These are phyloP conservation scores for Clonostachys rosea DNA, from an alignment of 2,329 filamentous ascomycete species.

Conservation along the genomic window DNA sequence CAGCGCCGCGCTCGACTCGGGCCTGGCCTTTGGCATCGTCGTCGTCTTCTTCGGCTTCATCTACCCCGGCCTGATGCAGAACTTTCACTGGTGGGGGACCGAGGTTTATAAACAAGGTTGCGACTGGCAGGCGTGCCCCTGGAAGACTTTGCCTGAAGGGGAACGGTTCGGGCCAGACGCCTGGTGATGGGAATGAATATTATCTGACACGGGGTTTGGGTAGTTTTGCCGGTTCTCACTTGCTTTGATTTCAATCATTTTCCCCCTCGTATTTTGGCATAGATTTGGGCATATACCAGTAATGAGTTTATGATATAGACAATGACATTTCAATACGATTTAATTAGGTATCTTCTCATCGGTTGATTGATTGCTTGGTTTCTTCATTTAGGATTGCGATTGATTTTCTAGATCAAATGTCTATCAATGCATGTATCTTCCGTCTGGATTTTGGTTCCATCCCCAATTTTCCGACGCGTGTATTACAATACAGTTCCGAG, in stretches of 20 bases:
- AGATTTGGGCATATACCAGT: no score
- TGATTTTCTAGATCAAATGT: neutral
- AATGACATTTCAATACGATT: no score
- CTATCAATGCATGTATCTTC: neutral
- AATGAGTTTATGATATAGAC: no score
- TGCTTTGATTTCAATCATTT: no score
- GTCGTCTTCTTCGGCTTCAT: slow-evolving; percentile 83
- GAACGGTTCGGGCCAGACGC: slow-evolving; percentile 60
- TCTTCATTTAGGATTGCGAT: neutral
- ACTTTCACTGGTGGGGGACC: slow-evolving; percentile 84
- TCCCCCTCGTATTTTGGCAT: no score
- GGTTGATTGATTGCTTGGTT: neutral
- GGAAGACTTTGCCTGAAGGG: slow-evolving; percentile 57
- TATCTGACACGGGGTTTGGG: neutral
- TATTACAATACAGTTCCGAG: neutral
- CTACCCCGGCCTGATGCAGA: slow-evolving; percentile 70
- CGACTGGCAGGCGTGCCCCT: slow-evolving; percentile 79
- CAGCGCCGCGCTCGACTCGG: slow-evolving; percentile 77
- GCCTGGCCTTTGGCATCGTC: slow-evolving; percentile 76
- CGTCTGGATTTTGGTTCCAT: slow-evolving; percentile 1
- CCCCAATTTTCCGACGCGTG: neutral
- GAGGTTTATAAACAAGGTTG: slow-evolving; percentile 81
- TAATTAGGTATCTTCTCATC: no score
- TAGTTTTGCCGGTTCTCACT: no score
- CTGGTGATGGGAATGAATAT: slow-evolving; percentile 34